These are phyloP conservation scores for Withania somnifera DNA, from an alignment of 305 asterid species.

Conservation along the genomic window DNA sequence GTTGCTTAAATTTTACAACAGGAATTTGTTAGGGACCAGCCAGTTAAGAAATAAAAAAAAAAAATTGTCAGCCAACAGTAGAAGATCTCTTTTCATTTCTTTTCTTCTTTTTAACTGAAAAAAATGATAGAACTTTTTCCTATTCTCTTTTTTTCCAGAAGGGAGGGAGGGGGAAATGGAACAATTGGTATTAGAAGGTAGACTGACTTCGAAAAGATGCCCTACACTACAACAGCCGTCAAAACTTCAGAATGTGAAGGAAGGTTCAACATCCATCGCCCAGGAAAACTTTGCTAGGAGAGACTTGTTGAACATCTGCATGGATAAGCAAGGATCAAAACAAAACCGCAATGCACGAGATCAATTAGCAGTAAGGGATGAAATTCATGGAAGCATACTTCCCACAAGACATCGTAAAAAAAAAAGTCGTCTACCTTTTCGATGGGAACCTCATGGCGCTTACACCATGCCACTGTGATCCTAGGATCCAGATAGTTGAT, in stretches of 20 bases:
- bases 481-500: slow-evolving; percentile 95
- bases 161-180: slow-evolving; percentile 1
- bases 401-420: not conserved
- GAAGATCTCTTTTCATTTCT: not conserved
- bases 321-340: not conserved
- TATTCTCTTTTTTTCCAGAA: slow-evolving; percentile 22
- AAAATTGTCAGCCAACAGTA: not conserved
- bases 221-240: slow-evolving; percentile 12
- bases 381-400: not conserved
- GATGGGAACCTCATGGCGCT: slow-evolving; percentile 92
- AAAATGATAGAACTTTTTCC: not conserved
- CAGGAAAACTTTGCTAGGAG: slow-evolving; percentile 87
- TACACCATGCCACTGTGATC: slow-evolving; percentile 99
- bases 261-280: slow-evolving; percentile 97
- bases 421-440: slow-evolving; percentile 58
- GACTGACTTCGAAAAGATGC: not conserved
- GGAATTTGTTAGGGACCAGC: not conserved
- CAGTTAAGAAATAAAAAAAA: not conserved
- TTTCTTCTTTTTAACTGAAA: not conserved
- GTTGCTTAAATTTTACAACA: slow-evolving; percentile 2
- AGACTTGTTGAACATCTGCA: slow-evolving; percentile 96
- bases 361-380: not conserved
- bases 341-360: not conserved
- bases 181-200: not conserved
- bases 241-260: slow-evolving; percentile 57